phyloP scores from a whole-genome alignment of 2,329 filamentous ascomycete genomes.

The Arthroderma sp. region DNA sequence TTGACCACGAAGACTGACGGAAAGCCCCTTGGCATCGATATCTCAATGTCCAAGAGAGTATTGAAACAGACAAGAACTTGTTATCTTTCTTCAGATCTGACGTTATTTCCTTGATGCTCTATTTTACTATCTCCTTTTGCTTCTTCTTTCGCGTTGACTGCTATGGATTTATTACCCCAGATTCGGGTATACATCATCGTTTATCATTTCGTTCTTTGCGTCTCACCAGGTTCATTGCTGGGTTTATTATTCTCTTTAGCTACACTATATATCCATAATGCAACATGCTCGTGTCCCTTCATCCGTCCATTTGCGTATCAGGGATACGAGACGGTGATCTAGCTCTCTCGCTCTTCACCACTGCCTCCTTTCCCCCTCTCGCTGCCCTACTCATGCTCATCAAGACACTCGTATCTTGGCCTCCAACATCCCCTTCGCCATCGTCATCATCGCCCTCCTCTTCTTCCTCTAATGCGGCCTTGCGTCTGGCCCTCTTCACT shows the following conservation, averaged over 20 bases:
- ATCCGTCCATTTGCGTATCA: neutral
- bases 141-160: neutral
- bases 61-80: no score
- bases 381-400: conserved; percentile 10
- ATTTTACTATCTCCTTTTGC: neutral
- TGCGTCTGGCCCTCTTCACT: conserved; percentile 26
- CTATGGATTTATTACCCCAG: conserved; percentile 1
- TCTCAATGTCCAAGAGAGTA: neutral
- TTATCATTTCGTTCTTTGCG: neutral
- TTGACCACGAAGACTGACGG: neutral
- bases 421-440: conserved; percentile 22
- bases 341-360: conserved; percentile 2
- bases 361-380: conserved; percentile 13
- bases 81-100: no score
- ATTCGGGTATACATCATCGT: neutral
- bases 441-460: conserved; percentile 24
- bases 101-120: neutral
- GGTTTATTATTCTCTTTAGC: neutral
- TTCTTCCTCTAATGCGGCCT: conserved; percentile 22
- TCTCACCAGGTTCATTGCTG: neutral
- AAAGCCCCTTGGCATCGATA: neutral
- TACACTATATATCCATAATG: neutral
- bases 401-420: conserved; percentile 9
- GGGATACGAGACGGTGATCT: neutral
- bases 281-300: neutral